Percentiles rank a stretch among this genome's conserved stretches.
Evolutionary conservation across 2,329 filamentous ascomycete genomes (phyloP).

Genomic region (Dactylellina haptotyla): DNA sequence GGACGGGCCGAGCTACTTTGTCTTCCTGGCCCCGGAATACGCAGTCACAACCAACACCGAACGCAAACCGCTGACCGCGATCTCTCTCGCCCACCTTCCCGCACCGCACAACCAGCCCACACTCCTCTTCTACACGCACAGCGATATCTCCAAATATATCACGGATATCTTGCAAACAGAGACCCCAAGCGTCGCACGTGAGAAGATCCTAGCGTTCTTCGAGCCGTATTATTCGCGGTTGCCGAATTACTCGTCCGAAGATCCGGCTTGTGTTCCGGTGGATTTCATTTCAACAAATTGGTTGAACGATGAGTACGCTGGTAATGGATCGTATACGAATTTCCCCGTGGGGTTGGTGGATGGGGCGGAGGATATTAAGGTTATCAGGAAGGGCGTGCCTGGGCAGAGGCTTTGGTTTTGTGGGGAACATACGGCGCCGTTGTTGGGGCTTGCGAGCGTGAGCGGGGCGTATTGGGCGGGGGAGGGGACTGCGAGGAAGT

Average conservation of each 20-base stretch:
- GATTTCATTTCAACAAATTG: conserved; percentile 77
- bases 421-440: conserved; percentile 89
- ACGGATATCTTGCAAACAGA: conserved; percentile 62
- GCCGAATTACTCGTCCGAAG: conserved; percentile 70
- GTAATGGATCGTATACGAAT: conserved; percentile 84
- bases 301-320: conserved; percentile 80
- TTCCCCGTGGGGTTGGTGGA: conserved; percentile 79
- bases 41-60: conserved; percentile 70
- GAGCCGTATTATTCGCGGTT: conserved; percentile 80
- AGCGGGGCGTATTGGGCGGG: conserved; percentile 94
- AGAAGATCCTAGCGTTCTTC: conserved; percentile 71
- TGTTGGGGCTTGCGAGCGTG: conserved; percentile 85
- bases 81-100: conserved; percentile 78
- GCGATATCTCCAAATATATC: conserved; percentile 70
- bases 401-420: conserved; percentile 82
- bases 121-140: conserved; percentile 83
- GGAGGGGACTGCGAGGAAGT: conserved; percentile 76
- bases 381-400: conserved; percentile 71
- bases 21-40: conserved; percentile 79
- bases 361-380: conserved; percentile 77
- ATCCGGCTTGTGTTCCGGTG: conserved; percentile 71
- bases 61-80: conserved; percentile 77
- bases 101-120: conserved; percentile 74
- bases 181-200: conserved; percentile 61
- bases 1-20: conserved; percentile 72